A percentile compares a stretch with the other conserved stretches of the same genome.
Evolutionary conservation across 495 filamentous ascomycete genomes (phyloP).

Genomic region (Penicillium crystallinum): DNA sequence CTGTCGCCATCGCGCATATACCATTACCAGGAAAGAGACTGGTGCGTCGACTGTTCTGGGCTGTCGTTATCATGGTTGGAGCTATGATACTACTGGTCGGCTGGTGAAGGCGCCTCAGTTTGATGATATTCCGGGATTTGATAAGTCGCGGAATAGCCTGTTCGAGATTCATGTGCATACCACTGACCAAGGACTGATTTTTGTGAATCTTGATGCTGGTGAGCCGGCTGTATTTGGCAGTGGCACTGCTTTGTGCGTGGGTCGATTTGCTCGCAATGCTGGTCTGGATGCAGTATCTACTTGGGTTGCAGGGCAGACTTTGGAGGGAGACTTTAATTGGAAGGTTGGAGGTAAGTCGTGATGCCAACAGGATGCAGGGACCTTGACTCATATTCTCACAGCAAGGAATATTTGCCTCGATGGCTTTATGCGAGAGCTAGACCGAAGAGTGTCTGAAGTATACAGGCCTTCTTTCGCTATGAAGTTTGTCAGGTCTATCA

Average conservation of each 20-base stretch:
- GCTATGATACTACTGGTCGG: constrained; percentile 50
- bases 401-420: constrained; percentile 1
- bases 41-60: constrained; percentile 48
- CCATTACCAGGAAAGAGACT: constrained; percentile 45
- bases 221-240: constrained; percentile 11
- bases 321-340: constrained; percentile 45
- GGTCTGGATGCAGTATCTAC: constrained; percentile 8
- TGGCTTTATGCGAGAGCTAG: background rate
- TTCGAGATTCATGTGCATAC: constrained; percentile 39
- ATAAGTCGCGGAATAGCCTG: constrained; percentile 47
- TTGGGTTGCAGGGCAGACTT: constrained; percentile 33
- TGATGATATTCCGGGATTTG: constrained; percentile 49
- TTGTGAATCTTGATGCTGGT: constrained; percentile 39
- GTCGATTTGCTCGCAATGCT: background rate
- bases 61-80: constrained; percentile 62
- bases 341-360: constrained; percentile 28
- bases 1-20: constrained; percentile 54
- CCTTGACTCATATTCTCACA: background rate
- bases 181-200: constrained; percentile 31
- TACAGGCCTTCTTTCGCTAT: background rate
- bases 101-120: constrained; percentile 57
- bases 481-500: constrained; percentile 2
- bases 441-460: constrained; percentile 1
- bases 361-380: background rate
- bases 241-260: constrained; percentile 8